A percentile compares a stretch with the other conserved stretches of the same genome.
These are phyloP conservation scores for Colletotrichum chlorophyti DNA, from an alignment of 2,329 filamentous ascomycete species.

Conservation along the genomic window DNA sequence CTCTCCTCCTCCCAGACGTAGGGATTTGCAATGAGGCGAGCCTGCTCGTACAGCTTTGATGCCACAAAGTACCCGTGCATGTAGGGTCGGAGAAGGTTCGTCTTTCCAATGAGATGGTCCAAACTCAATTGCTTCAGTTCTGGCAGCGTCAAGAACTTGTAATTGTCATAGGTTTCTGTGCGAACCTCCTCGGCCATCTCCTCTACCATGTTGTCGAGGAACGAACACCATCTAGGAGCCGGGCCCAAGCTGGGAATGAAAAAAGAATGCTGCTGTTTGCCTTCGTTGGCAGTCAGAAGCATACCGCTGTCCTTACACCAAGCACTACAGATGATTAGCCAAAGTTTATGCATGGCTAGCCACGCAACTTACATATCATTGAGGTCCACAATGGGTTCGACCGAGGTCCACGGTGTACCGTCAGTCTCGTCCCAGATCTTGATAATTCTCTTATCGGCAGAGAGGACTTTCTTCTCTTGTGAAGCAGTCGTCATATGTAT, in stretches of 20 bases:
- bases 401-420: constrained; percentile 91
- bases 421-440: constrained; percentile 91
- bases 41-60: constrained; percentile 94
- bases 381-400: constrained; percentile 93
- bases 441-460: constrained; percentile 93
- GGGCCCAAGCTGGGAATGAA: constrained; percentile 94
- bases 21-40: constrained; percentile 89
- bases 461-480: constrained; percentile 86
- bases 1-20: constrained; percentile 94
- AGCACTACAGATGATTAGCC: constrained; percentile 47
- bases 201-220: constrained; percentile 96
- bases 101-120: constrained; percentile 88
- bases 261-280: constrained; percentile 92
- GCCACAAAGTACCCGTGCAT: constrained; percentile 99
- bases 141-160: constrained; percentile 92
- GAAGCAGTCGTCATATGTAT: constrained; percentile 74
- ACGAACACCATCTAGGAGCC: constrained; percentile 93
- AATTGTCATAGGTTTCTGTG: constrained; percentile 95
- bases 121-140: constrained; percentile 87
- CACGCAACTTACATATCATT: constrained; percentile 70
- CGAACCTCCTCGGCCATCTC: constrained; percentile 90
- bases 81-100: constrained; percentile 88
- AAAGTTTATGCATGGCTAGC: background rate
- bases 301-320: constrained; percentile 94
- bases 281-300: constrained; percentile 96